Base-by-base conservation (phyloP, 306 rosid species). In the Herpetospermum pedunculosum region DNA sequence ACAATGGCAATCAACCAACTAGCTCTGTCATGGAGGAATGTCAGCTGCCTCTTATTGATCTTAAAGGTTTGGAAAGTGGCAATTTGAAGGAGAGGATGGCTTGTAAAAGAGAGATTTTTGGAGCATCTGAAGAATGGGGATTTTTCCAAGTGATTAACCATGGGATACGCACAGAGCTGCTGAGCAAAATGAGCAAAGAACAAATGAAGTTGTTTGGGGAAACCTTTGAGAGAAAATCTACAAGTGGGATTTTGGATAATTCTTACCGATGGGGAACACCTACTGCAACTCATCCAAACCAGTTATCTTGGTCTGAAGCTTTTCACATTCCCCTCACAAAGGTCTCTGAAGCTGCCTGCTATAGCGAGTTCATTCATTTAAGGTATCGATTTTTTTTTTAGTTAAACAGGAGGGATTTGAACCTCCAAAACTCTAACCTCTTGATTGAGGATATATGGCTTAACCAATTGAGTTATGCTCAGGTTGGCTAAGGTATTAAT, bases 301-400 rank as follows among this genome's bases (percentile, higher is more conserved):
- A 92, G 55, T 88, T 87, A 75, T 92, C 98, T 0, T 92, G 98
- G 96, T 87, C 96, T n/a, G 96, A 92, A 90, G 95, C 96, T 43
- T 92, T 92, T 79, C 96, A 92, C 87, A 86, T 92, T 85, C 95
- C 98, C 77, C 92, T 88, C 79, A 78, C 85, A 72, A 88, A 85
- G 80, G 85, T 90, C 58, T 87, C 96, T 46, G 88, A 90, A 57
- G 64, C 82, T 76, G 81, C 78, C 79, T 82, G 83, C 77, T 90
- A 91, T 85, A 96, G 85, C 54, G 91, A 90, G 54, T 87, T 87
- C 82, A 77, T 44, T 77, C 80, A 88, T 70, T 67, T 92, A 57
- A 90, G 98, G 96, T 88, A 89, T 23, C n/a, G n/a, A n/a, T n/a
- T n/a, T n/a, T n/a, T n/a, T n/a, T n/a, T n/a, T n/a, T n/a, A n/a